These are phyloP conservation scores for Fusarium sororula DNA, from an alignment of 2,329 filamentous ascomycete species.

Conservation along the genomic window DNA sequence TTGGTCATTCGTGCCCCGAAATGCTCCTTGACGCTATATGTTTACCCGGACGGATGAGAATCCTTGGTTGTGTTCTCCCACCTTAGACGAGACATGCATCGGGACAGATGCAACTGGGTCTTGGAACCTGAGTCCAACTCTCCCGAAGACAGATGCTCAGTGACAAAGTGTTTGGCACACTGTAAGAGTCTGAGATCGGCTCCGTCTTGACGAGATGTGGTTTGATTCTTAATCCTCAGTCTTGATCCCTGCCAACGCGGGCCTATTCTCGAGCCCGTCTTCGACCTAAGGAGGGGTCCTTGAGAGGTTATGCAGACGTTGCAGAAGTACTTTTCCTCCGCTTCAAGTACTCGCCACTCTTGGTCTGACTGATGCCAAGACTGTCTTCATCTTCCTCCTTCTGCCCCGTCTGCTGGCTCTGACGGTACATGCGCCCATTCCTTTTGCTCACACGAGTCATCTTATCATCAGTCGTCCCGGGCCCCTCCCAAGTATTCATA, in stretches of 20 bases:
- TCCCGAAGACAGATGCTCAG: not conserved
- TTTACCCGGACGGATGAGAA: not conserved
- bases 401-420: not conserved
- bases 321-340: not conserved
- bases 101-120: not conserved
- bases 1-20: not conserved
- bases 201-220: not conserved
- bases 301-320: not conserved
- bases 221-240: slow-evolving; percentile 23
- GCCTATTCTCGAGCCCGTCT: not conserved
- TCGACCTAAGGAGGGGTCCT: not conserved
- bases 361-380: not conserved
- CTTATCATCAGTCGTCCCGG: not conserved
- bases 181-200: not conserved
- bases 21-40: not conserved
- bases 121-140: not conserved
- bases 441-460: not conserved
- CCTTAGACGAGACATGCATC: slow-evolving; percentile 29
- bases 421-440: not conserved
- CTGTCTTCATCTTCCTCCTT: not conserved
- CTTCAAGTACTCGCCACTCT: not conserved
- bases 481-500: not conserved
- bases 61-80: not conserved
- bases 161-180: slow-evolving; percentile 10
- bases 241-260: not conserved